Evolutionary conservation across 225 moss, liverwort and hornwort species (phyloP).

Genomic region (Marchantia polymorpha): DNA sequence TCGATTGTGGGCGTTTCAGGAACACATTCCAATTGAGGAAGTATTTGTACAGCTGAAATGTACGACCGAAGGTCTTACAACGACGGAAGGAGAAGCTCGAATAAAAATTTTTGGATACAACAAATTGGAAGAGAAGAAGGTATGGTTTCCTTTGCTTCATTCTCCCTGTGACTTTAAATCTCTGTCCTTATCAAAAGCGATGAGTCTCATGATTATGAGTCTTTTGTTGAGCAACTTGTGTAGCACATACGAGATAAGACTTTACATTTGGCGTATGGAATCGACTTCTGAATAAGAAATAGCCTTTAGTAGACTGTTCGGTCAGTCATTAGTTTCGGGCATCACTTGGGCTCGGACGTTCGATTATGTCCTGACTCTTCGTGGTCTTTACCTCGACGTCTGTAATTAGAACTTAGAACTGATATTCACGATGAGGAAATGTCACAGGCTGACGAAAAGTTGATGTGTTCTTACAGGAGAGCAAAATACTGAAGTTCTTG

Average conservation of each 20-base stretch:
- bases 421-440: not conserved
- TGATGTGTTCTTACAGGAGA: constrained; percentile 5
- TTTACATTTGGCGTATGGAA: too few relatives aligned
- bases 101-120: constrained; percentile 62
- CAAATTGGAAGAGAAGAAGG: constrained; percentile 68
- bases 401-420: not conserved
- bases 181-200: too few relatives aligned
- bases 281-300: too few relatives aligned
- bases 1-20: constrained; percentile 31
- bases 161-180: too few relatives aligned
- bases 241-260: too few relatives aligned
- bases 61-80: constrained; percentile 53
- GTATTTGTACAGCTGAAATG: constrained; percentile 78
- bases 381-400: not conserved
- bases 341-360: too few relatives aligned
- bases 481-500: constrained; percentile 29
- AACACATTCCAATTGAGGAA: constrained; percentile 68
- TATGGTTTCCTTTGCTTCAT: not conserved
- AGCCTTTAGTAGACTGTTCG: too few relatives aligned
- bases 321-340: too few relatives aligned
- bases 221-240: too few relatives aligned
- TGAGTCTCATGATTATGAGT: too few relatives aligned
- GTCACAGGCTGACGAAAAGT: too few relatives aligned
- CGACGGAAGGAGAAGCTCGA: constrained; percentile 58
- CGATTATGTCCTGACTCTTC: too few relatives aligned